phyloP scores from a whole-genome alignment of 805 yeast species.

The Vanderwaltozyma yarrowii region DNA sequence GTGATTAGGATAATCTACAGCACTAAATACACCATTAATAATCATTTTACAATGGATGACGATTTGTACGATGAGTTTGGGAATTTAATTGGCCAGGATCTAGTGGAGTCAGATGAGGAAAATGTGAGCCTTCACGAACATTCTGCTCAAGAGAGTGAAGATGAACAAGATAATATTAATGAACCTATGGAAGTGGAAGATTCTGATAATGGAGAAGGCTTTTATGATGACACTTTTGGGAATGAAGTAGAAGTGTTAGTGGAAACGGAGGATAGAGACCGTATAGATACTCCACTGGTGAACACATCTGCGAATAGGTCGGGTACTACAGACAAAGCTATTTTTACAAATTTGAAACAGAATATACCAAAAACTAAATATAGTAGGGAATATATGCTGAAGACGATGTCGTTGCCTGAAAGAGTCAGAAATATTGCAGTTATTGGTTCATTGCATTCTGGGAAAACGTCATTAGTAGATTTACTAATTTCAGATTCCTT shows the following conservation, averaged over 20 bases:
- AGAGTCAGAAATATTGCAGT: constrained; percentile 65
- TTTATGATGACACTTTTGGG: constrained; percentile 41
- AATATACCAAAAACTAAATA: constrained; percentile 50
- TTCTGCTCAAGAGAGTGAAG: background rate
- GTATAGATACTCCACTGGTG: constrained; percentile 54
- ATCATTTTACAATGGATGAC: constrained; percentile 48
- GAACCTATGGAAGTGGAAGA: background rate
- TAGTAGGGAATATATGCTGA: constrained; percentile 51
- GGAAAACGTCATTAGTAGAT: constrained; percentile 76
- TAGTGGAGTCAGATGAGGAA: constrained; percentile 3
- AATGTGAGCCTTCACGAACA: background rate
- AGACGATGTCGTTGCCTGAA: constrained; percentile 43
- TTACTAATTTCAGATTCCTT: constrained; percentile 60
- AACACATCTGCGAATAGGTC: constrained; percentile 36
- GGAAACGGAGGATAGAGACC: constrained; percentile 42
- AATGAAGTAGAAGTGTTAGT: constrained; percentile 56
- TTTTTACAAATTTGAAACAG: constrained; percentile 10
- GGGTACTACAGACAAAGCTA: constrained; percentile 18
- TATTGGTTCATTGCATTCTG: constrained; percentile 74
- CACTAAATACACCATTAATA: no score
- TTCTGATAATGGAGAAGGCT: background rate
- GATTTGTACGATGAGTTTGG: constrained; percentile 65
- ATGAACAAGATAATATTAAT: constrained; percentile 1
- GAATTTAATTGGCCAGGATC: constrained; percentile 12
- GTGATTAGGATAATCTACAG: no score